Percentiles rank a stretch among this genome's conserved stretches.
Evolutionary conservation across 2,329 filamentous ascomycete species (phyloP).

Genomic region (Sclerotinia sclerotiorum): DNA sequence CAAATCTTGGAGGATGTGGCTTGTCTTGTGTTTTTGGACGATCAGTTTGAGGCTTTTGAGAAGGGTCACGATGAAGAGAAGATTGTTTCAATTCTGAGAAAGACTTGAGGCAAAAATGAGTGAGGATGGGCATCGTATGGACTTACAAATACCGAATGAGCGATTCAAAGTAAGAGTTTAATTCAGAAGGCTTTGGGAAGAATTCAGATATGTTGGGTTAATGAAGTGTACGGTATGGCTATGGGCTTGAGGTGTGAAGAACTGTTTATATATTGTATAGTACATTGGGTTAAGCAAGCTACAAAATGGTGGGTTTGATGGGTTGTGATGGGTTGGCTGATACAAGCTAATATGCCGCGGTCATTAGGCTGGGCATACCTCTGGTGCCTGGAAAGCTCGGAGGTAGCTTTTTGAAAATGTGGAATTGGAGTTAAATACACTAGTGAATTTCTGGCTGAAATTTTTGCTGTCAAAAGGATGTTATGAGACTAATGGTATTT

Average conservation of each 20-base stretch:
- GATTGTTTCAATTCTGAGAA: slow-evolving; percentile 66
- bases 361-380: neutral
- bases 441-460: too few species aligned
- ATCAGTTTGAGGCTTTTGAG: slow-evolving; percentile 82
- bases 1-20: slow-evolving; percentile 83
- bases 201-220: slow-evolving; percentile 24
- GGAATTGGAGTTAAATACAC: neutral
- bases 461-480: neutral
- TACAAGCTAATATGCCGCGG: neutral
- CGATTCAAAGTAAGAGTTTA: slow-evolving; percentile 58
- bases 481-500: neutral
- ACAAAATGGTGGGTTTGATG: neutral
- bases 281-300: neutral
- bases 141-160: slow-evolving; percentile 65
- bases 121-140: slow-evolving; percentile 59
- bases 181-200: slow-evolving; percentile 61
- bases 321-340: neutral
- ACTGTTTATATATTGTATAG: neutral
- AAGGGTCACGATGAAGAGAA: slow-evolving; percentile 75
- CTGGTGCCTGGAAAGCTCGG: neutral
- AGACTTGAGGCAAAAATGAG: slow-evolving; percentile 81
- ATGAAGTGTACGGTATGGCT: neutral
- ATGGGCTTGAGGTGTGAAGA: neutral
- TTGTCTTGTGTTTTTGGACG: slow-evolving; percentile 83
- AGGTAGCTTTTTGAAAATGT: neutral